Evolutionary conservation across 305 asterid genomes (phyloP).

Genomic region (Plantago rigida): DNA sequence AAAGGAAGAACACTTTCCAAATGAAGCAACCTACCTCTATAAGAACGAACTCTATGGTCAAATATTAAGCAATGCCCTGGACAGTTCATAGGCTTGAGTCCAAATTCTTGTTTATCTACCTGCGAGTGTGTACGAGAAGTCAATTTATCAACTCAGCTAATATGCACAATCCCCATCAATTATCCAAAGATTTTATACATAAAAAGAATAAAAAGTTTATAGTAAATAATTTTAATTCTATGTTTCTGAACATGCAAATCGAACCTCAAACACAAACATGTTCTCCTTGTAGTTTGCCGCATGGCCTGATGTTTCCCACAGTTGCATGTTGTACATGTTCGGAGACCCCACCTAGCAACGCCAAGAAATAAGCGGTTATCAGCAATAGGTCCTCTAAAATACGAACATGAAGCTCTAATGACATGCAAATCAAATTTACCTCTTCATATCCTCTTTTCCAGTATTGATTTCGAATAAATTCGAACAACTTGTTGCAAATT

Average conservation of each 20-base stretch:
- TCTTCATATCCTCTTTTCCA: slow-evolving; percentile 63
- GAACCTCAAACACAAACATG: slow-evolving; percentile 89
- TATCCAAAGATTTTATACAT: neutral
- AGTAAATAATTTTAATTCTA: neutral
- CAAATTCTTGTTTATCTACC: slow-evolving; percentile 93
- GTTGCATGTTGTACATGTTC: slow-evolving; percentile 90
- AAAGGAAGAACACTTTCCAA: neutral
- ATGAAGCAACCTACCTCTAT: slow-evolving; percentile 53
- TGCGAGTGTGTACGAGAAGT: slow-evolving; percentile 33
- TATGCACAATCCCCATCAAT: slow-evolving; percentile 10
- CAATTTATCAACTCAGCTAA: slow-evolving; percentile 19
- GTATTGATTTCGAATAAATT: slow-evolving; percentile 64
- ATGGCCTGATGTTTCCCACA: slow-evolving; percentile 99
- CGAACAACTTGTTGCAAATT: slow-evolving; percentile 76
- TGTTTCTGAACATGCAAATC: slow-evolving; percentile 11
- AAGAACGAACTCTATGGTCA: slow-evolving; percentile 92
- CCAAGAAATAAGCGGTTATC: slow-evolving; percentile 25
- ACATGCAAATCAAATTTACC: slow-evolving; percentile 30
- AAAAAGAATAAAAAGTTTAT: no score
- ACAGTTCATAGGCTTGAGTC: slow-evolving; percentile 98
- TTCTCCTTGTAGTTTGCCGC: slow-evolving; percentile 98
- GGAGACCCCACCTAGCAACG: slow-evolving; percentile 68
- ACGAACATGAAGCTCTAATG: slow-evolving; percentile 8
- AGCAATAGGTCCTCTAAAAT: slow-evolving; percentile 2
- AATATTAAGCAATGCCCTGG: slow-evolving; percentile 97